Base-by-base conservation (phyloP, 2,329 filamentous ascomycete species). In the Monosporascus sp. region DNA sequence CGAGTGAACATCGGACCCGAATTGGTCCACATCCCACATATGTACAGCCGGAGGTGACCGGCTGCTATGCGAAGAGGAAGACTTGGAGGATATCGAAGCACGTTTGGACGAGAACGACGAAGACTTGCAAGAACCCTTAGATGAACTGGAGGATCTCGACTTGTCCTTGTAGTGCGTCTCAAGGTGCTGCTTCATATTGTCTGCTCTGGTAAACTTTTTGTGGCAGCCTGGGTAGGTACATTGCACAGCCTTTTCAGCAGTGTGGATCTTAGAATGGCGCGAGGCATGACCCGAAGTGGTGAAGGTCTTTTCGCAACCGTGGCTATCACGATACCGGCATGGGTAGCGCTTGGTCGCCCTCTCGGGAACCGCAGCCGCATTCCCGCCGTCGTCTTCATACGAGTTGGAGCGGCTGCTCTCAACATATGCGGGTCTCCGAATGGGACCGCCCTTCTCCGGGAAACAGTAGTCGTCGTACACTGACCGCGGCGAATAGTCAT, bases 141-240 rank as follows among this genome's bases (percentile, higher is more conserved):
- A 66, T 17, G 66, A 63, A 50, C 68, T 61, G 2, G 73, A 71
- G 3, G 72, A 70, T 27, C 78, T 75, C 35, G 72, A 72, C 71
- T 81, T 81, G 58, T 84, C 79, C 69, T 84, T 85, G 70, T 82
- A 86, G 68, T 92, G 88, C 0, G 88, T 91, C 63, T 89, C 82
- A 31, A 89, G 79, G 64, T 92, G 88, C 72, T 91, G 88, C 76
- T 90, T 90, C 88, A 92, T 92, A 75, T 92, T 92, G 76, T 92
- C 88, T 61, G 87, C 85, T 58, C 88, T 85, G 11, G 87, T 90
- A 62, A 92, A 92, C 64, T 87, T 88, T 73, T 90, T 90, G 69
- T 83, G 81, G 74, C 88, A 92, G 55, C 86, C 86, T 0, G 78
- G 73, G 63, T 80, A 88, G 35, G 84, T 78, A 71, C 83, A 86